Conservation (phyloP, 768 basidiomycete species). For the Stropharia rugosoannulata region DNA sequence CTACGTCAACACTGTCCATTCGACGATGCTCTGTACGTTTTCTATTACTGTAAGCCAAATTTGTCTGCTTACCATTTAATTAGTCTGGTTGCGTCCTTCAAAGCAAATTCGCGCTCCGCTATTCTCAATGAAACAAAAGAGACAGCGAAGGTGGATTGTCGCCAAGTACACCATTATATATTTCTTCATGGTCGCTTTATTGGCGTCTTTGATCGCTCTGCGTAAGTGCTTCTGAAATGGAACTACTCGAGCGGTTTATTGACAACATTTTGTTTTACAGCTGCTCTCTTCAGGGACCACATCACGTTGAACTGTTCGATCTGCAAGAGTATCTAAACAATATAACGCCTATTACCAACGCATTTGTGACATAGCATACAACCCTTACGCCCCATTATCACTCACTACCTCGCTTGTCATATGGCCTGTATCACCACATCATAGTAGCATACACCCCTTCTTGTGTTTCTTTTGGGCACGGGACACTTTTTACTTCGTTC, state of each 20-base stretch:
- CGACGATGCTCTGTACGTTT: constrained; percentile 85
- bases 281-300: constrained; percentile 76
- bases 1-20: constrained; percentile 85
- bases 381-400: constrained; percentile 17
- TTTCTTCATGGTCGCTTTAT: constrained; percentile 66
- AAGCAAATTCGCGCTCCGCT: constrained; percentile 93
- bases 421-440: constrained; percentile 19
- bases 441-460: constrained; percentile 18
- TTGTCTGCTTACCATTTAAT: background rate
- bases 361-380: constrained; percentile 19
- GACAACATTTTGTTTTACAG: constrained; percentile 37
- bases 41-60: background rate
- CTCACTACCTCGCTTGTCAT: constrained; percentile 13
- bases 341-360: constrained; percentile 29
- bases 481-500: constrained; percentile 12
- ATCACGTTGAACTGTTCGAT: constrained; percentile 79
- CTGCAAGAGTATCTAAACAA: constrained; percentile 81
- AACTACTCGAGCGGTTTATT: background rate
- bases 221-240: constrained; percentile 51
- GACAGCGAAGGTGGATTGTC: constrained; percentile 90
- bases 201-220: constrained; percentile 80
- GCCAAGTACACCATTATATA: constrained; percentile 88
- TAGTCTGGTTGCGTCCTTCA: constrained; percentile 94
- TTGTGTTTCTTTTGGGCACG: constrained; percentile 12
- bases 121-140: constrained; percentile 92